Percentiles rank a stretch among this genome's conserved stretches.
phyloP scores from a whole-genome alignment of 2,329 filamentous ascomycete genomes.

The Ceratocystis ficicola region DNA sequence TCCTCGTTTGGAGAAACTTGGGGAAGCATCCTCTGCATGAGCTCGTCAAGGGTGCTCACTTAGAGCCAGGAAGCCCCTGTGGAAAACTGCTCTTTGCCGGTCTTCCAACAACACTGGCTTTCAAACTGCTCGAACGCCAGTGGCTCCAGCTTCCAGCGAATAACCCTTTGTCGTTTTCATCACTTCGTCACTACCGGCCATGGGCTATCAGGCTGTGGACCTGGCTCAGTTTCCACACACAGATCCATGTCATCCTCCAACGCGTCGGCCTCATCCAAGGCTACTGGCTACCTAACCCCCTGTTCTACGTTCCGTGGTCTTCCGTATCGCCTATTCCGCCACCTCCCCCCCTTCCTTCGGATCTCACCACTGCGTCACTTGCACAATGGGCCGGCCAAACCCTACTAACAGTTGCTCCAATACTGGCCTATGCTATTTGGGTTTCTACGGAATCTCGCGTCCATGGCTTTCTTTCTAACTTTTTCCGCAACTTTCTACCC shows the following conservation, averaged over 20 bases:
- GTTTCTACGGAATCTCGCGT: constrained; percentile 27
- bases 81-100: constrained; percentile 31
- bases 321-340: constrained; percentile 38
- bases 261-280: constrained; percentile 37
- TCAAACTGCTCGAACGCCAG: constrained; percentile 21
- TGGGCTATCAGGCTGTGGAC: constrained; percentile 18
- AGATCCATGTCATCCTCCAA: constrained; percentile 42
- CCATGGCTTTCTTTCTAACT: constrained; percentile 1
- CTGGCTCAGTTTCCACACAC: constrained; percentile 32
- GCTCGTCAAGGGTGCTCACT: constrained; percentile 27
- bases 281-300: constrained; percentile 34
- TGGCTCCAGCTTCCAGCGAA: constrained; percentile 15
- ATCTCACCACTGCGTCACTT: constrained; percentile 32
- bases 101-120: constrained; percentile 32
- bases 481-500: constrained; percentile 5
- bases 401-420: constrained; percentile 36
- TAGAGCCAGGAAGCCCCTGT: constrained; percentile 29
- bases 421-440: constrained; percentile 37
- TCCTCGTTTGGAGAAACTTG: constrained; percentile 37
- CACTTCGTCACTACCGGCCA: constrained; percentile 3
- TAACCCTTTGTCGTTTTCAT: constrained; percentile 10
- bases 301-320: constrained; percentile 46
- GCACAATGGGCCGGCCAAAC: constrained; percentile 35
- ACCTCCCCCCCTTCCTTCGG: constrained; percentile 34
- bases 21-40: constrained; percentile 39